phyloP scores from a whole-genome alignment of 23 red algal genomes.

The Cyanidiococcus yangmingshanensis region DNA sequence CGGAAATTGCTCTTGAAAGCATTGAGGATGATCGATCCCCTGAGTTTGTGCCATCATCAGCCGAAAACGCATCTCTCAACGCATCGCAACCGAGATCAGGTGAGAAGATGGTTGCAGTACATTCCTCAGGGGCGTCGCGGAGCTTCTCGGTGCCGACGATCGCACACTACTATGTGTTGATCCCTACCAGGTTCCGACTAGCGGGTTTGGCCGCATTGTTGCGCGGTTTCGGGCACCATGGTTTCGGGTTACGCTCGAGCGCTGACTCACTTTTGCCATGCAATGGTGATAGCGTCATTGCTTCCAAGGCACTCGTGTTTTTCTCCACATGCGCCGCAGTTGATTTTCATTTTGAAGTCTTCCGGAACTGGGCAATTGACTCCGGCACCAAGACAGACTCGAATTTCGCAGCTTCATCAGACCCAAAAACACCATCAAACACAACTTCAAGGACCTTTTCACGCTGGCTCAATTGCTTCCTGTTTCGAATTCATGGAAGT shows the following conservation, averaged over 20 bases:
- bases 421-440: too few relatives aligned
- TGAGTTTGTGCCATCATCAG: too few relatives aligned
- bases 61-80: too few relatives aligned
- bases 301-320: conserved; percentile 61
- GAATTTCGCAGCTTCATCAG: too few relatives aligned
- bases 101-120: too few relatives aligned
- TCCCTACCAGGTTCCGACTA: conserved; percentile 27
- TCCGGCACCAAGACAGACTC: too few relatives aligned
- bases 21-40: too few relatives aligned
- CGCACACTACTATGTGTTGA: not conserved
- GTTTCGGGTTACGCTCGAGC: not conserved
- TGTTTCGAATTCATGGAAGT: conserved; percentile 77
- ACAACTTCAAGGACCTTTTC: too few relatives aligned
- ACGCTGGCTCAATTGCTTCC: not conserved
- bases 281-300: not conserved
- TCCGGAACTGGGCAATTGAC: conserved; percentile 15
- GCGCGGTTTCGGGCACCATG: conserved; percentile 27
- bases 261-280: not conserved
- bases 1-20: too few relatives aligned
- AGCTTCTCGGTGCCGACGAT: too few relatives aligned
- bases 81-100: too few relatives aligned
- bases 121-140: too few relatives aligned
- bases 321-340: conserved; percentile 81
- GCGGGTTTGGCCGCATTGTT: conserved; percentile 47
- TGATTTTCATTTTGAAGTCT: conserved; percentile 61